Conservation (phyloP, 495 filamentous ascomycete genomes). For the Penicillium roqueforti region DNA sequence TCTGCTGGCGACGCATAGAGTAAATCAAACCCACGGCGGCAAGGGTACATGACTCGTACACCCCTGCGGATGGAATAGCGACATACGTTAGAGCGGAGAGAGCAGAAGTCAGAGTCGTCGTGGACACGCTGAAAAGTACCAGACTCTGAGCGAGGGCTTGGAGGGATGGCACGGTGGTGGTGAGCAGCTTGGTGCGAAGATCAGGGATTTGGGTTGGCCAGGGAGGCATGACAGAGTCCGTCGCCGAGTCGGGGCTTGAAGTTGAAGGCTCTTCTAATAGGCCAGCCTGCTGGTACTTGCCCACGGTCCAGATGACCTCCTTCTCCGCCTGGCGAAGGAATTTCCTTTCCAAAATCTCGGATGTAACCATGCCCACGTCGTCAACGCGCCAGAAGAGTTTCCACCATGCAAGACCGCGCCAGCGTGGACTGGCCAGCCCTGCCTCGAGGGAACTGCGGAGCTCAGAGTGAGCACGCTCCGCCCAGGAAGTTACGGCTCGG, state of each 20-base stretch:
- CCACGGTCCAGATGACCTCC: slow-evolving; percentile 72
- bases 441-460: slow-evolving; percentile 70
- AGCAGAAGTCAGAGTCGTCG: slow-evolving; percentile 56
- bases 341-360: slow-evolving; percentile 66
- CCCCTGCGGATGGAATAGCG: slow-evolving; percentile 47
- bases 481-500: slow-evolving; percentile 61
- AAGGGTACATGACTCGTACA: slow-evolving; percentile 78
- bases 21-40: slow-evolving; percentile 73
- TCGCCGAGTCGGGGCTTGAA: slow-evolving; percentile 10
- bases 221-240: slow-evolving; percentile 19
- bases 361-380: slow-evolving; percentile 76
- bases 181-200: slow-evolving; percentile 53
- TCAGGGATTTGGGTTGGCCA: slow-evolving; percentile 45
- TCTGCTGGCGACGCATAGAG: slow-evolving; percentile 70
- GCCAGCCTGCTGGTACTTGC: slow-evolving; percentile 70
- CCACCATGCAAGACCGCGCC: slow-evolving; percentile 84
- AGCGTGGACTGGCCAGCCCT: slow-evolving; percentile 64
- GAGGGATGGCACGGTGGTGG: slow-evolving; percentile 63
- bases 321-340: slow-evolving; percentile 75
- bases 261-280: slow-evolving; percentile 29
- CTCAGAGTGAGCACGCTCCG: slow-evolving; percentile 75
- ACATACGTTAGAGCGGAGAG: slow-evolving; percentile 68
- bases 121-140: slow-evolving; percentile 67
- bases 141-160: slow-evolving; percentile 78
- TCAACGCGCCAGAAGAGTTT: slow-evolving; percentile 93